These are phyloP conservation scores for Ogataea nonfermentans DNA, from an alignment of 805 yeast species.

Conservation along the genomic window DNA sequence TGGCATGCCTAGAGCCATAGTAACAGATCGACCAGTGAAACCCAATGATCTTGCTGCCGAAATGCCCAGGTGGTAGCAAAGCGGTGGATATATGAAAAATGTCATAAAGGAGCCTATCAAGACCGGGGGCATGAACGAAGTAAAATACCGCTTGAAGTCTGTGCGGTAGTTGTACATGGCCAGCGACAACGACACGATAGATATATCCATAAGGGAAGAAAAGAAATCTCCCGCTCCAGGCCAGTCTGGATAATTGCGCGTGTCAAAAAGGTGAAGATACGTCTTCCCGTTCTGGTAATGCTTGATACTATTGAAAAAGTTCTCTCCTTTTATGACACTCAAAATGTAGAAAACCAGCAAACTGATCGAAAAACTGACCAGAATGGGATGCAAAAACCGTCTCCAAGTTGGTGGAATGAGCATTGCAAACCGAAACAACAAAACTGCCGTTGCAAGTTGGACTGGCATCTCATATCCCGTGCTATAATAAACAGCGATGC, in stretches of 20 bases:
- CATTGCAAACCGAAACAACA: conserved; percentile 51
- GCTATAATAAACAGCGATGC: conserved; percentile 60
- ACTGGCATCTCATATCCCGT: conserved; percentile 57
- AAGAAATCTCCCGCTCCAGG: conserved; percentile 86
- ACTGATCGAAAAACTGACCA: conserved; percentile 63
- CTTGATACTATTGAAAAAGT: conserved; percentile 50
- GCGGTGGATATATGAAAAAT: conserved; percentile 68
- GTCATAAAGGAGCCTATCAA: conserved; percentile 52
- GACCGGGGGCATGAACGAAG: conserved; percentile 59
- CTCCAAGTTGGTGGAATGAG: conserved; percentile 45
- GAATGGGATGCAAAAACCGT: conserved; percentile 66
- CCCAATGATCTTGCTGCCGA: conserved; percentile 62
- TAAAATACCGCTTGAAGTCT: conserved; percentile 59
- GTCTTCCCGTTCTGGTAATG: conserved; percentile 68
- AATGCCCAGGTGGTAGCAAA: conserved; percentile 65
- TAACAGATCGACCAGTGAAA: conserved; percentile 75
- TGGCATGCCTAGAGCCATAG: conserved; percentile 78
- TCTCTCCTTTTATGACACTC: conserved; percentile 48
- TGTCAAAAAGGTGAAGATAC: conserved; percentile 57
- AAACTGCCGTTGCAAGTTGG: conserved; percentile 59
- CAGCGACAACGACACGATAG: conserved; percentile 70
- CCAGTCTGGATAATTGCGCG: conserved; percentile 37
- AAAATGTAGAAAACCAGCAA: conserved; percentile 62
- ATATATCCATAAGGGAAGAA: conserved; percentile 67
- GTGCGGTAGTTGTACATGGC: conserved; percentile 75